Conservation (phyloP, 106 monocot genomes). For the Dioscorea zingiberensis region DNA sequence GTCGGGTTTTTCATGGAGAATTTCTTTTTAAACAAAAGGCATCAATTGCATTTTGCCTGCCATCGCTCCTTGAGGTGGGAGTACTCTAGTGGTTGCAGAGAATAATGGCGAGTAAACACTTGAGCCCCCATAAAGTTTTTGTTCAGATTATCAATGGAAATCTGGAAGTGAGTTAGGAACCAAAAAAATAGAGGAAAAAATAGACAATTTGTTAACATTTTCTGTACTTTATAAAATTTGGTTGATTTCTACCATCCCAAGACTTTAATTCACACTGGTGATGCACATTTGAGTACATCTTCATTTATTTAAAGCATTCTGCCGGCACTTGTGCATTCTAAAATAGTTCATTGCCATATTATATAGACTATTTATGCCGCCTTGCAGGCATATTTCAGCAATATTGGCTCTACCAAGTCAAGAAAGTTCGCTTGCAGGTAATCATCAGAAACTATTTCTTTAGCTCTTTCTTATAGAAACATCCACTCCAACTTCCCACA, state of each 20-base stretch:
- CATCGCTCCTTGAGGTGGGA: too few species aligned
- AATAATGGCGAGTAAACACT: too few species aligned
- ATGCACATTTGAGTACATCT: neutral
- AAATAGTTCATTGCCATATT: neutral
- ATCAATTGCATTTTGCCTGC: too few species aligned
- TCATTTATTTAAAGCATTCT: neutral
- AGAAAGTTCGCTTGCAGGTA: slow-evolving; percentile 93
- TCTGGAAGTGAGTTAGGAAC: too few species aligned
- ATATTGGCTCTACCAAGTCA: slow-evolving; percentile 79
- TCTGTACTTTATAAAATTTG: neutral
- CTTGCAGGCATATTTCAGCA: slow-evolving; percentile 78
- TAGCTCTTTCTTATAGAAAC: too few species aligned
- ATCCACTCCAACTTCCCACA: too few species aligned
- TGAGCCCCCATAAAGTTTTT: too few species aligned
- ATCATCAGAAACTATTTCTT: neutral
- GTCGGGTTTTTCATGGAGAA: too few species aligned
- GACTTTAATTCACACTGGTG: neutral
- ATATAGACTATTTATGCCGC: neutral
- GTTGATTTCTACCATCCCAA: neutral
- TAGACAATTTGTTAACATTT: neutral
- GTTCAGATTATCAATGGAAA: too few species aligned
- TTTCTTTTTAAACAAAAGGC: too few species aligned
- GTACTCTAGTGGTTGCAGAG: too few species aligned
- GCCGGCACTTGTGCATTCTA: neutral
- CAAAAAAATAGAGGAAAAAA: too few species aligned